Evolutionary conservation across 2,329 filamentous ascomycete species (phyloP).

Genomic region (Fusarium sp.): DNA sequence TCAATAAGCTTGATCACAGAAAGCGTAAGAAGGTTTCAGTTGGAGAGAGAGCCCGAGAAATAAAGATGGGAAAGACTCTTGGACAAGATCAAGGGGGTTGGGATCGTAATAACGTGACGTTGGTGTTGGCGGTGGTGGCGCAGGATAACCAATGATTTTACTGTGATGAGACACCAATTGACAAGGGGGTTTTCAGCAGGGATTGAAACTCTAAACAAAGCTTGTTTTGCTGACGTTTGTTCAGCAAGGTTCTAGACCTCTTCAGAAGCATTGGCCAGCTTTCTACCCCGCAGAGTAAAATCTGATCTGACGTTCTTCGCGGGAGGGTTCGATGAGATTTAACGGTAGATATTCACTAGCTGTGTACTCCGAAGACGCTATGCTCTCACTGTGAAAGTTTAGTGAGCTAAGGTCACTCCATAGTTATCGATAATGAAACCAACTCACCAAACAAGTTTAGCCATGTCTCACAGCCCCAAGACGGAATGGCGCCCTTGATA

Average conservation of each 20-base stretch:
- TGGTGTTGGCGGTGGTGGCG: constrained; percentile 27
- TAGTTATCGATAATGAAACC: not conserved
- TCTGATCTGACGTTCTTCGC: not conserved
- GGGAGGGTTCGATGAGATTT: not conserved
- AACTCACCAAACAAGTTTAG: not conserved
- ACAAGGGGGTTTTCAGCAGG: constrained; percentile 25
- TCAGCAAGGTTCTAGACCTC: constrained; percentile 13
- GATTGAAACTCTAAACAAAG: constrained; percentile 35
- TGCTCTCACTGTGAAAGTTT: not conserved
- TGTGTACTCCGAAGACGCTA: not conserved
- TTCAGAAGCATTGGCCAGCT: not conserved
- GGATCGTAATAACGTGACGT: constrained; percentile 22
- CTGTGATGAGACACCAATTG: constrained; percentile 20
- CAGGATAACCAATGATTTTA: constrained; percentile 14
- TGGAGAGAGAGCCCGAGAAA: not conserved
- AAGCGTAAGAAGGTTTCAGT: not conserved
- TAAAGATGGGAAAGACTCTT: not conserved
- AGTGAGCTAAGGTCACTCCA: rapidly evolving
- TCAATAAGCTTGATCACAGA: not conserved
- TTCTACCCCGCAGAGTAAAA: not conserved
- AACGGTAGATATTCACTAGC: no score
- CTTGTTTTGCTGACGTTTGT: constrained; percentile 20
- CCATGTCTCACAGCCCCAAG: not conserved
- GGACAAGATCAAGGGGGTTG: not conserved
- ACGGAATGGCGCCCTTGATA: not conserved